A percentile compares a stretch with the other conserved stretches of the same genome.
phyloP scores from a whole-genome alignment of 768 basidiomycete species.

The Clitopilus passeckerianus region DNA sequence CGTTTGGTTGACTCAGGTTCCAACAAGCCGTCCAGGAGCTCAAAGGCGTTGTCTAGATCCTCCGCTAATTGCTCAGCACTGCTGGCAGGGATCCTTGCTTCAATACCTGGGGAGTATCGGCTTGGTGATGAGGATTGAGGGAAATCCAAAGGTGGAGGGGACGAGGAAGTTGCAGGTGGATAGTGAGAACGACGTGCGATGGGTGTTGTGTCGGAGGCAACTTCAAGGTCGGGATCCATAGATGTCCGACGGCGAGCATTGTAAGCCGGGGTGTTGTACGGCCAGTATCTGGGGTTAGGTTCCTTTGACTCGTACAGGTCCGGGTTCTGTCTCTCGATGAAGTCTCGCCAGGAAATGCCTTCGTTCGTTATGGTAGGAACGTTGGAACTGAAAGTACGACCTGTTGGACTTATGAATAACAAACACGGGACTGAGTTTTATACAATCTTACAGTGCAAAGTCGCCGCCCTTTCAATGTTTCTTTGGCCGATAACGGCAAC shows the following conservation, averaged over 20 bases:
- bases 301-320: slow-evolving; percentile 47
- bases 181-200: slow-evolving; percentile 10
- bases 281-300: slow-evolving; percentile 50
- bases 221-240: slow-evolving; percentile 10
- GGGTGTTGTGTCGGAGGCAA: slow-evolving; percentile 21
- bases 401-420: slow-evolving; percentile 30
- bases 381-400: slow-evolving; percentile 88
- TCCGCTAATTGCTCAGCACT: neutral
- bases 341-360: slow-evolving; percentile 65
- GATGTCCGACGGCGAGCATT: slow-evolving; percentile 14
- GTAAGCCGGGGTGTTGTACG: slow-evolving; percentile 34
- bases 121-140: slow-evolving; percentile 3
- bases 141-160: slow-evolving; percentile 5
- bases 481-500: slow-evolving; percentile 79
- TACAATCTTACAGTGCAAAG: slow-evolving; percentile 73
- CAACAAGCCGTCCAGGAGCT: slow-evolving; percentile 70
- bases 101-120: neutral
- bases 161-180: slow-evolving; percentile 5
- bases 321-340: slow-evolving; percentile 79
- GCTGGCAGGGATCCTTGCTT: neutral
- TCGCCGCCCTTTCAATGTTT: slow-evolving; percentile 80
- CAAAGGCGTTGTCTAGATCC: slow-evolving; percentile 65
- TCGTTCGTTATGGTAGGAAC: slow-evolving; percentile 70
- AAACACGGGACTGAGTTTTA: neutral
- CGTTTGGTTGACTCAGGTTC: slow-evolving; percentile 75